Evolutionary conservation across 2,329 filamentous ascomycete genomes (phyloP).

Genomic region (Neofusicoccum cordaticola): DNA sequence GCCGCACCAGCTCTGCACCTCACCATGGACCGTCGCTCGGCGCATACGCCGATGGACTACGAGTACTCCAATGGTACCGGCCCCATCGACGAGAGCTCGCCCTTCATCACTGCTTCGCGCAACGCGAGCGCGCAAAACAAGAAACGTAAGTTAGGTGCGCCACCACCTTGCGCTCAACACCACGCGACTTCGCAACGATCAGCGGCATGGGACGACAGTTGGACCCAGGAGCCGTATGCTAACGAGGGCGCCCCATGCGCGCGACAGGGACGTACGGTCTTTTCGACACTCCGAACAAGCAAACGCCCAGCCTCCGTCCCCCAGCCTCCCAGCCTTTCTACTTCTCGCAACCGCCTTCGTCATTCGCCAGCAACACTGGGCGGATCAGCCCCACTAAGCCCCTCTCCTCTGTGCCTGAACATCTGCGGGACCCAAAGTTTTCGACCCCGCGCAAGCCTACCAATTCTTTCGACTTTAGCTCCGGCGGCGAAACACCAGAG

Average conservation of each 20-base stretch:
- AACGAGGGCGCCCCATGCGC: conserved; percentile 14
- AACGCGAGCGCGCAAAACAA: conserved; percentile 27
- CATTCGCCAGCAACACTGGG: background rate
- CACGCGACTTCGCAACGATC: conserved; percentile 27
- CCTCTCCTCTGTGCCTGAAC: conserved; percentile 20
- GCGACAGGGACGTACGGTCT: conserved; percentile 27
- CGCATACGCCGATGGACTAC: conserved; percentile 52
- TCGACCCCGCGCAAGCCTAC: conserved; percentile 37
- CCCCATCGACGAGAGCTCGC: conserved; percentile 46
- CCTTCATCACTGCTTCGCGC: conserved; percentile 41
- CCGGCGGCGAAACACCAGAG: conserved; percentile 50
- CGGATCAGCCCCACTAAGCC: conserved; percentile 24
- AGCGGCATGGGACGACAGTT: conserved; percentile 9
- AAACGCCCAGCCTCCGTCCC: conserved; percentile 41
- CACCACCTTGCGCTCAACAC: conserved; percentile 42
- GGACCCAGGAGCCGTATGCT: background rate
- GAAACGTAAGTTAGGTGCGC: conserved; percentile 39
- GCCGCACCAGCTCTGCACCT: background rate
- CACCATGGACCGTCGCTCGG: conserved; percentile 14
- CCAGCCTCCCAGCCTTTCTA: conserved; percentile 50
- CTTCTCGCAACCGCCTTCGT: conserved; percentile 37
- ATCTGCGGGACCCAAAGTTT: conserved; percentile 31
- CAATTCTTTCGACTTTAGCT: conserved; percentile 44
- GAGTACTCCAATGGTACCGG: conserved; percentile 49
- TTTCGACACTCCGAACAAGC: conserved; percentile 19